Evolutionary conservation across 371 early-diverging fungal genomes (phyloP), one percentile per base, ranked within the genome.

Genomic region (Syncephalastrum sp.): DNA sequence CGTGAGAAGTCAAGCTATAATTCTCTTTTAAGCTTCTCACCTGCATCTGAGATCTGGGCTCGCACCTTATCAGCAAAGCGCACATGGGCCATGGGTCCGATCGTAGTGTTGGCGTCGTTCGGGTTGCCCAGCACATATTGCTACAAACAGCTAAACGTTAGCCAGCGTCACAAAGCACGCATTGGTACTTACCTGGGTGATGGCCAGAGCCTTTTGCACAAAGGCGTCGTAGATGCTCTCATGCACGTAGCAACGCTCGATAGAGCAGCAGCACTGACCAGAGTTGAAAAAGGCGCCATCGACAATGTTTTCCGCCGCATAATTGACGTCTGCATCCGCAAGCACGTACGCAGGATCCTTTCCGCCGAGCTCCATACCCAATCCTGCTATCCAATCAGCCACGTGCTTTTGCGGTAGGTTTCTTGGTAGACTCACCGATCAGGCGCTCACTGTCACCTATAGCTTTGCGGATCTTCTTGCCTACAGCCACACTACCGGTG

Each of bases 261-360:
- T 83, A 13, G 85, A 88, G 57, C 92, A 92, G 63, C 94, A 94
- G 61, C 83, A 82, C 67, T 94, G 93, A 3, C 94, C 94, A 49
- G 85, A 82, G 68, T 94, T 94, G 65, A 90, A 92, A 67, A 90
- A 86, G 7, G 89, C 89, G 6, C 92, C 94, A 61, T 92, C 92
- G 21, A 91, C 82, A 10, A 92, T 72, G 46, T 87, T 86, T 62
- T 89, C 90, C 12, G 76, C 87, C 1, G 92, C 88, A 56, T 82
- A 82, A 49, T 77, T 78, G 42, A 91, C 47, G 63, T 94, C 83
- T 10, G 84, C 82, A 68, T 94, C 94, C 6, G 77, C 68, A 12
- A 89, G 78, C 5, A 94, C 92, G 64, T 91, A 91, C 7, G 91
- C 92, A 10, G 94, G 90, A 65, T 91, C 92, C 62, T 92, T 92